Conservation (phyloP, 2,329 filamentous ascomycete species). For the Phialocephala subalpina region DNA sequence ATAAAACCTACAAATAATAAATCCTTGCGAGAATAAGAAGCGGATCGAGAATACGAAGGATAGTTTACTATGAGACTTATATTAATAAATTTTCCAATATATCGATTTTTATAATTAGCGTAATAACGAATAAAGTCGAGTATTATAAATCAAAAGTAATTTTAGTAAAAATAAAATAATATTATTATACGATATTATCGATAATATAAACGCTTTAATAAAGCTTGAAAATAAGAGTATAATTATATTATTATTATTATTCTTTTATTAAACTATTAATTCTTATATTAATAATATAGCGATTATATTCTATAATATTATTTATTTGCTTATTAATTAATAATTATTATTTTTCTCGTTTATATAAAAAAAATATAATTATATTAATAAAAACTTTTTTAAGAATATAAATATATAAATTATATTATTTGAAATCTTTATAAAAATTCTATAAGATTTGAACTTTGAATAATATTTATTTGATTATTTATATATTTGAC, state of each 20-base stretch:
- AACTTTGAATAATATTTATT: conserved; percentile 37
- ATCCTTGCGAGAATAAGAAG: conserved; percentile 24
- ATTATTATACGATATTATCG: conserved; percentile 22
- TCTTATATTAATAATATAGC: conserved; percentile 47
- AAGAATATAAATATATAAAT: conserved; percentile 49
- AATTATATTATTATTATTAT: conserved; percentile 40
- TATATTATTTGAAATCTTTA: conserved; percentile 49
- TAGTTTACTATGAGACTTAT: conserved; percentile 19
- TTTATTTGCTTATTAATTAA: conserved; percentile 50
- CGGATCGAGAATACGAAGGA: conserved; percentile 34
- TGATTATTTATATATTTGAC: conserved; percentile 58
- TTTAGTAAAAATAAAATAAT: conserved; percentile 25
- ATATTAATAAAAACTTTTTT: conserved; percentile 47
- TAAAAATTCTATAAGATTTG: conserved; percentile 48
- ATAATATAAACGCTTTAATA: conserved; percentile 28
- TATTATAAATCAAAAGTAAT: conserved; percentile 25
- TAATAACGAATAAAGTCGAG: conserved; percentile 5
- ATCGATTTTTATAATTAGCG: conserved; percentile 25
- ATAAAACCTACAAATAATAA: conserved; percentile 13
- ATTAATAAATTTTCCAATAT: conserved; percentile 20
- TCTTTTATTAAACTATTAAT: conserved; percentile 54
- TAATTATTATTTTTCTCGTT: conserved; percentile 46
- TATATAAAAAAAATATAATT: conserved; percentile 46
- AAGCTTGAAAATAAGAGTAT: background rate
- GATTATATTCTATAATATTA: conserved; percentile 52